A percentile compares a stretch with the other conserved stretches of the same genome.
phyloP scores from a whole-genome alignment of 352 stramenopile genomes.

The Pythium biforme region DNA sequence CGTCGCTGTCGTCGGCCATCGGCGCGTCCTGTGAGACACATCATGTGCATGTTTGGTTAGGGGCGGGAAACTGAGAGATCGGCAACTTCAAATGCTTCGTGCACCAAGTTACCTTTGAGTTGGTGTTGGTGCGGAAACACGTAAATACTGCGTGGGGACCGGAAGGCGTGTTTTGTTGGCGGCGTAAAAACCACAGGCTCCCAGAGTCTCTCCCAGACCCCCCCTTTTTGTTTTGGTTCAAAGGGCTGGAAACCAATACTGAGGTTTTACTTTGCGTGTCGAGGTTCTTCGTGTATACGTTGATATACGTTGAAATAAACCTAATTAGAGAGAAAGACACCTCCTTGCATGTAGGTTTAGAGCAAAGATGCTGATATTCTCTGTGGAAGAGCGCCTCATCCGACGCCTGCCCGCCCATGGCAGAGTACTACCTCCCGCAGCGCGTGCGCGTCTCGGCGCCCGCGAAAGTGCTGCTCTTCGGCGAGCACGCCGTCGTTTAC shows the following conservation, averaged over 20 bases:
- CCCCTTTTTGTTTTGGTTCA: too few relatives aligned
- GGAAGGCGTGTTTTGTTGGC: not conserved
- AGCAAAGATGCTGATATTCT: not conserved
- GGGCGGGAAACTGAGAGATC: not conserved
- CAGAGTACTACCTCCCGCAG: slow-evolving; percentile 17
- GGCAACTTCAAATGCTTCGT: not conserved
- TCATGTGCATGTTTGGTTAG: not conserved
- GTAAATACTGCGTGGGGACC: slow-evolving; percentile 10
- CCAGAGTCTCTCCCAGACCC: not conserved
- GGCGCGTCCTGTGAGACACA: not conserved
- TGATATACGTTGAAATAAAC: not conserved
- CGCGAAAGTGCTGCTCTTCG: slow-evolving; percentile 89
- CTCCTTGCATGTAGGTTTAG: not conserved
- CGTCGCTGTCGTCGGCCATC: slow-evolving; percentile 17
- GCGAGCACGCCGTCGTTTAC: slow-evolving; percentile 90
- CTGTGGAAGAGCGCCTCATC: not conserved
- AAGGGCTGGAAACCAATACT: too few relatives aligned
- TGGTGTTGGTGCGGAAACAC: not conserved
- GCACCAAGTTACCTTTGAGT: not conserved
- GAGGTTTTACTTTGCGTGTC: not conserved
- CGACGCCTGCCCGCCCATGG: not conserved
- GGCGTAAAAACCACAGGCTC: slow-evolving; percentile 11
- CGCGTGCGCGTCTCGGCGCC: slow-evolving; percentile 67
- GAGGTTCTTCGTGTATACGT: not conserved
- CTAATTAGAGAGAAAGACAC: not conserved